Conservation (phyloP, 140 eudicot species). For the Ambrosia hybrid region DNA sequence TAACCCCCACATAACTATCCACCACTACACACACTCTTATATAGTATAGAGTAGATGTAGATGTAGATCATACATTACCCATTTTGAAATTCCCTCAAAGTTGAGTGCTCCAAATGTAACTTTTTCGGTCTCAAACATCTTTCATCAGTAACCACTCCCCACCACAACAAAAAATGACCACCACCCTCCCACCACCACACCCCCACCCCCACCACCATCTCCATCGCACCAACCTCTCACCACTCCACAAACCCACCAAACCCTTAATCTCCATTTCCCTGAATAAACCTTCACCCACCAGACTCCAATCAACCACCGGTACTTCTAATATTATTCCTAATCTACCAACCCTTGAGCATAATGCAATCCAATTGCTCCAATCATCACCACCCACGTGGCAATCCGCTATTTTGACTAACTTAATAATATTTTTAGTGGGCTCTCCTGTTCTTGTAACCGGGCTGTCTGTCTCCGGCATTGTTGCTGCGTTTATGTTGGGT, state of each 20-base stretch:
- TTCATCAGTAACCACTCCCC: no score
- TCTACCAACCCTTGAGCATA: conserved; percentile 37
- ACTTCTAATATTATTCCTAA: conserved; percentile 20
- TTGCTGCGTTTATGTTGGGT: conserved; percentile 91
- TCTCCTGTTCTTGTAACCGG: conserved; percentile 86
- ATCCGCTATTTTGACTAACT: conserved; percentile 67
- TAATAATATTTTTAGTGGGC: conserved; percentile 61
- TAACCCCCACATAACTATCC: no score
- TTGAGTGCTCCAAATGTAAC: no score
- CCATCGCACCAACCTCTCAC: conserved; percentile 14
- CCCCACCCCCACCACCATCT: conserved; percentile 10
- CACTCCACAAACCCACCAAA: conserved; percentile 9
- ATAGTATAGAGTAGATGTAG: no score
- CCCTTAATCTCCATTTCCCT: conserved; percentile 21
- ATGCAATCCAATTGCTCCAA: conserved; percentile 54
- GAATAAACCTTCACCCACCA: conserved; percentile 23
- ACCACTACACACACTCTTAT: no score
- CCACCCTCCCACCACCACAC: not conserved
- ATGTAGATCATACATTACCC: no score
- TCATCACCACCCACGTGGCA: conserved; percentile 83
- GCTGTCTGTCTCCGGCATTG: conserved; percentile 67
- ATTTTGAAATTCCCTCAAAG: no score
- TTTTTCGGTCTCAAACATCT: no score
- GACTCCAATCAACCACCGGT: conserved; percentile 34
- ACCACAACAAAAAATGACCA: conserved; percentile 17